These are phyloP conservation scores for Marasmius tenuissimus DNA, from an alignment of 1,284 basidiomycete genomes.

Conservation along the genomic window DNA sequence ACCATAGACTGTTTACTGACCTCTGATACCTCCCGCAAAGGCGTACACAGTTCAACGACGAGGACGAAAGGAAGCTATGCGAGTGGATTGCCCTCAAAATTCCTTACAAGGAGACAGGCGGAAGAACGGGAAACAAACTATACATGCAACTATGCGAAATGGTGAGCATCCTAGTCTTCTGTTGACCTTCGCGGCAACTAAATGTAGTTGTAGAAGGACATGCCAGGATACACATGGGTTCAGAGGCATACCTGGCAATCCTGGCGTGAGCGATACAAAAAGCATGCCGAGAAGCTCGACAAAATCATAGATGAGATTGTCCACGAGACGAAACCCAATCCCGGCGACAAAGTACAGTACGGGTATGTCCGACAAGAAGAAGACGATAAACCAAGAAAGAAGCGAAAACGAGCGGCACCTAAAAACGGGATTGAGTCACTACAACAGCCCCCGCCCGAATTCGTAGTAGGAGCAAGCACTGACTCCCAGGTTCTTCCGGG, in stretches of 20 bases:
- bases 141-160: constrained; percentile 45
- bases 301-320: constrained; percentile 61
- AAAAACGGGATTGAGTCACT: not conserved
- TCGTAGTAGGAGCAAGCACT: constrained; percentile 9
- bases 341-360: constrained; percentile 74
- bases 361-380: constrained; percentile 73
- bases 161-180: constrained; percentile 32
- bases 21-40: constrained; percentile 32
- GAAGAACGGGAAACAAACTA: constrained; percentile 13
- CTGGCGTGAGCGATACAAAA: constrained; percentile 84
- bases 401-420: constrained; percentile 45
- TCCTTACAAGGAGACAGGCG: constrained; percentile 11
- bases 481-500: not conserved
- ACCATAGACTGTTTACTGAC: not conserved
- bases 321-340: constrained; percentile 59
- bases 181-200: not conserved
- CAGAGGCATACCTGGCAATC: constrained; percentile 84
- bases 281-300: constrained; percentile 69
- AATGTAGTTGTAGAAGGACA: constrained; percentile 40
- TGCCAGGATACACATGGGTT: constrained; percentile 76
- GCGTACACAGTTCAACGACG: constrained; percentile 41
- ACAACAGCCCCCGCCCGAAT: constrained; percentile 2
- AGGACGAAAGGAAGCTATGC: constrained; percentile 38
- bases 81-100: constrained; percentile 41
- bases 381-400: constrained; percentile 54